These are phyloP conservation scores for Skeletonema costatum DNA, from an alignment of 108 stramenopile genomes.

Conservation along the genomic window DNA sequence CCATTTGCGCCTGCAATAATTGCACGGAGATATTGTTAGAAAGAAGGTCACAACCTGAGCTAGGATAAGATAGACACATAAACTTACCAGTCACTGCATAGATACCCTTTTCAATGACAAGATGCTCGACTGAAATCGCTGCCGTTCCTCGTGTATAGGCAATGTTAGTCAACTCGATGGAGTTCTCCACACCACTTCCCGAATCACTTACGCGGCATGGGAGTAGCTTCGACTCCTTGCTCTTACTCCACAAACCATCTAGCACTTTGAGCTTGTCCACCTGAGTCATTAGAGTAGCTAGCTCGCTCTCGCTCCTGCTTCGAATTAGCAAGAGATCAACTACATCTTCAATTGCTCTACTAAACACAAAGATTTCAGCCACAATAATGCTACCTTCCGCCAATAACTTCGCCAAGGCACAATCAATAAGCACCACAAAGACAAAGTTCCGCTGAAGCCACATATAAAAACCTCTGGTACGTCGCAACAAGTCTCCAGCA, in stretches of 20 bases:
- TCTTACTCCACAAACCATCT: conserved; percentile 65
- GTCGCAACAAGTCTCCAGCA: conserved; percentile 54
- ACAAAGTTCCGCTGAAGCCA: conserved; percentile 86
- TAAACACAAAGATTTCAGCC: conserved; percentile 86
- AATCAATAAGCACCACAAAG: conserved; percentile 83
- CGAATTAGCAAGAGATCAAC: conserved; percentile 83
- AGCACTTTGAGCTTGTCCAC: conserved; percentile 72
- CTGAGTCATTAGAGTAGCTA: conserved; percentile 83
- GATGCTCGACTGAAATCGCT: conserved; percentile 63
- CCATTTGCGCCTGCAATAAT: conserved; percentile 34
- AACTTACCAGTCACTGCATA: conserved; percentile 78
- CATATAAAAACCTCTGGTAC: conserved; percentile 74
- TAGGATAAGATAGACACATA: conserved; percentile 19
- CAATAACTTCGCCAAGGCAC: conserved; percentile 80
- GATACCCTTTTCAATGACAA: conserved; percentile 77
- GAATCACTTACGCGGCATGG: conserved; percentile 57
- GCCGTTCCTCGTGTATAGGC: conserved; percentile 79
- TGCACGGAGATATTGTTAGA: background rate
- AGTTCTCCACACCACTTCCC: background rate
- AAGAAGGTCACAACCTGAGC: conserved; percentile 1
- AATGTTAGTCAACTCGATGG: conserved; percentile 64
- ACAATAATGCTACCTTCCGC: conserved; percentile 73
- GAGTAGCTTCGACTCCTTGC: conserved; percentile 55
- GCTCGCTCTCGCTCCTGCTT: conserved; percentile 80
- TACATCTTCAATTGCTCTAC: conserved; percentile 86